Conservation (phyloP, 768 basidiomycete genomes). For the Pluteus cervinus region DNA sequence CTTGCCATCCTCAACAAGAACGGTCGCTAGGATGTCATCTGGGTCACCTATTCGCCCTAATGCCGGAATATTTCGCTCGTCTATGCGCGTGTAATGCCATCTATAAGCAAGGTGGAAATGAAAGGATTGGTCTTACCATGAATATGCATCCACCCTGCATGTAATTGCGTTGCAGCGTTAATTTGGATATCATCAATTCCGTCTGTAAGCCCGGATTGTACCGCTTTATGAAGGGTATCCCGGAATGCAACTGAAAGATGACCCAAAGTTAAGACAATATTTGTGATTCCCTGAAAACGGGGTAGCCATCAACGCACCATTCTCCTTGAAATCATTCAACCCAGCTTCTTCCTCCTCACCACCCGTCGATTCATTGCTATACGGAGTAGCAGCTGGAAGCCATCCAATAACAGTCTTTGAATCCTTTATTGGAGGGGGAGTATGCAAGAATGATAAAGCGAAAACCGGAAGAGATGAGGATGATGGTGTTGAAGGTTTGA, state of each 20-base stretch:
- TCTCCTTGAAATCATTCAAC: slow-evolving; percentile 67
- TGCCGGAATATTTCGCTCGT: slow-evolving; percentile 69
- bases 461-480: slow-evolving; percentile 43
- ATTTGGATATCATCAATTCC: slow-evolving; percentile 60
- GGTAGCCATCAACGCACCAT: slow-evolving; percentile 40
- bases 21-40: slow-evolving; percentile 78
- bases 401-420: slow-evolving; percentile 61
- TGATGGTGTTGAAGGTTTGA: slow-evolving; percentile 44
- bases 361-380: slow-evolving; percentile 3
- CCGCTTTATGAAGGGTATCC: slow-evolving; percentile 51
- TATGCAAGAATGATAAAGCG: slow-evolving; percentile 58
- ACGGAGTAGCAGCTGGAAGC: slow-evolving; percentile 46
- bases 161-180: slow-evolving; percentile 58
- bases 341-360: slow-evolving; percentile 36
- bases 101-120: not conserved
- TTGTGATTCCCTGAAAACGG: not conserved
- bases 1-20: slow-evolving; percentile 65
- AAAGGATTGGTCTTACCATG: slow-evolving; percentile 34
- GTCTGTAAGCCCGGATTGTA: slow-evolving; percentile 48
- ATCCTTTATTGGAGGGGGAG: slow-evolving; percentile 34
- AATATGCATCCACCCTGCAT: slow-evolving; percentile 85
- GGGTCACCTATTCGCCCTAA: slow-evolving; percentile 74
- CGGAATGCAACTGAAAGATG: slow-evolving; percentile 48
- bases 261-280: not conserved
- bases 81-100: slow-evolving; percentile 26